Conservation (phyloP, 495 filamentous ascomycete species). For the Rusavskia elegans region DNA sequence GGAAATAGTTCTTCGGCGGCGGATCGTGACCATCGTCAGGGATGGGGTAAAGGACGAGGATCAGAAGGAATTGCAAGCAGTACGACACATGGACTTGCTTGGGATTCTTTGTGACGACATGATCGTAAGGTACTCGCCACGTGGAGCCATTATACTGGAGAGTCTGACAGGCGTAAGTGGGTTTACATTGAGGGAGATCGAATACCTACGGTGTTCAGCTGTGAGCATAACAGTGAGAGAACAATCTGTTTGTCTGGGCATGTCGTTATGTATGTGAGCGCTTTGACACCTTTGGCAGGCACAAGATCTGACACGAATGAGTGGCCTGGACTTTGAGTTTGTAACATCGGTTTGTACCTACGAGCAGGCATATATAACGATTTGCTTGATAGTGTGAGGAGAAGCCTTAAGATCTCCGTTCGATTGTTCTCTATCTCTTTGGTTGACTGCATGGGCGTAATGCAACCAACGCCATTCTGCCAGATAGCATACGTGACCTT, state of each 20-base stretch:
- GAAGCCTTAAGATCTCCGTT: conserved; percentile 71
- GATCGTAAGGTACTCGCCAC: conserved; percentile 91
- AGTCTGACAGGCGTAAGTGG: conserved; percentile 34
- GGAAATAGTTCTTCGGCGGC: conserved; percentile 75
- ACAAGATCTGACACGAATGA: conserved; percentile 36
- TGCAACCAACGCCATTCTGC: conserved; percentile 95
- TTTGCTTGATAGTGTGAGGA: conserved; percentile 75
- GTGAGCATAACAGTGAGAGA: conserved; percentile 74
- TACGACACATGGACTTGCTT: conserved; percentile 85
- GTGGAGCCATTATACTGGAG: conserved; percentile 92
- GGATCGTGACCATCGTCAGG: conserved; percentile 51
- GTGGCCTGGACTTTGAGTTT: background rate
- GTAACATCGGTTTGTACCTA: conserved; percentile 17
- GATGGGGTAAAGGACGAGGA: conserved; percentile 76
- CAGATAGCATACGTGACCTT: conserved; percentile 92
- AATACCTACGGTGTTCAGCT: conserved; percentile 78
- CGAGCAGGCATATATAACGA: conserved; percentile 84
- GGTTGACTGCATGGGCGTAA: conserved; percentile 69
- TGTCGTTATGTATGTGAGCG: conserved; percentile 78
- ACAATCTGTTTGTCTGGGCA: conserved; percentile 84
- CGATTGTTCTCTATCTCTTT: conserved; percentile 87
- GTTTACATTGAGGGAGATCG: background rate
- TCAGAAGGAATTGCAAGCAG: conserved; percentile 78
- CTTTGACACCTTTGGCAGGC: conserved; percentile 70
- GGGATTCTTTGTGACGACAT: conserved; percentile 85